Evolutionary conservation across 2,329 filamentous ascomycete species (phyloP).

Genomic region (Emergomyces orientalis): DNA sequence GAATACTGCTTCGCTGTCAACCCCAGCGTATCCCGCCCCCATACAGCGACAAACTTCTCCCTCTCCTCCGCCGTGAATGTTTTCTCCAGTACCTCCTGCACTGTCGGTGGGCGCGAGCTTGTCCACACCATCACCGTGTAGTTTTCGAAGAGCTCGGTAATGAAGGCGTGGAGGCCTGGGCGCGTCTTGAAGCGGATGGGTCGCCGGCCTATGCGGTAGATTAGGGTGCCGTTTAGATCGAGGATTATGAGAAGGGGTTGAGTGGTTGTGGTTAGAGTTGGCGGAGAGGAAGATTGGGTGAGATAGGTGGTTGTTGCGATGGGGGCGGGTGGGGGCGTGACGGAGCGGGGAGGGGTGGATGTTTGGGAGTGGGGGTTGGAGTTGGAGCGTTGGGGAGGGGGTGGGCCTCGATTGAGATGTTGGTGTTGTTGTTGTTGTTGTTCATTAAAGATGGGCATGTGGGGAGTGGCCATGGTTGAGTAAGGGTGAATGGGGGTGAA

Average conservation of each 20-base stretch:
- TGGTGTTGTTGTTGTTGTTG: neutral
- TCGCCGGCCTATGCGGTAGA: conserved; percentile 55
- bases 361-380: neutral
- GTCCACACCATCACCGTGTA: conserved; percentile 88
- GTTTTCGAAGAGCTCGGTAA: conserved; percentile 62
- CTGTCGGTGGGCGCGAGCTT: conserved; percentile 66
- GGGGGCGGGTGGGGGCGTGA: conserved; percentile 42
- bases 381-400: neutral
- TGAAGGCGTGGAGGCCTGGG: conserved; percentile 58
- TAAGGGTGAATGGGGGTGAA: conserved; percentile 7
- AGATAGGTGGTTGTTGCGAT: conserved; percentile 54
- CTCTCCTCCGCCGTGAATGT: conserved; percentile 52
- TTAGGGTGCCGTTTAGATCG: conserved; percentile 86
- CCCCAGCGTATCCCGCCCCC: conserved; percentile 68
- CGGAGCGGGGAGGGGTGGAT: neutral
- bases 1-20: conserved; percentile 57
- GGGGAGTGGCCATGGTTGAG: neutral
- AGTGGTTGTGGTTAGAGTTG: conserved; percentile 38
- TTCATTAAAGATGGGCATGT: neutral
- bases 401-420: neutral
- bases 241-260: conserved; percentile 70
- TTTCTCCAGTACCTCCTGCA: conserved; percentile 47
- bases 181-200: conserved; percentile 54
- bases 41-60: conserved; percentile 55
- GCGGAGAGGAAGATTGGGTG: conserved; percentile 40